phyloP scores from a whole-genome alignment of 78 protist genomes.

The Planoprotostelium fungivorum region DNA sequence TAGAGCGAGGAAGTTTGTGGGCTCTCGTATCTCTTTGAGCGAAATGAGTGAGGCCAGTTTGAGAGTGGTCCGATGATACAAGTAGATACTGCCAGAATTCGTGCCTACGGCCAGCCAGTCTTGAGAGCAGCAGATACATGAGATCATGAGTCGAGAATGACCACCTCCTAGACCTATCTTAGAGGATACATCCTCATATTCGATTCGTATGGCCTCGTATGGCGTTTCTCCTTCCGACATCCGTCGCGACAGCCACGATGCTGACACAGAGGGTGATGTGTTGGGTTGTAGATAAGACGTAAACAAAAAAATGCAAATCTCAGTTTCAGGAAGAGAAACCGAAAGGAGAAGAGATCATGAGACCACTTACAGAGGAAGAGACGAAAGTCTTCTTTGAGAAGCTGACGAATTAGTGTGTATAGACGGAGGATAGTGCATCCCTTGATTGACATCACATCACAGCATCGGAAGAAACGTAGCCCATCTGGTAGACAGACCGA shows the following conservation, averaged over 20 bases:
- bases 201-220: not conserved
- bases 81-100: not conserved
- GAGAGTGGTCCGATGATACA: not conserved
- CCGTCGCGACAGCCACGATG: too few relatives aligned
- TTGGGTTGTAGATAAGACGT: too few relatives aligned
- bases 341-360: constrained; percentile 69
- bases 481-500: constrained; percentile 89
- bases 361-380: constrained; percentile 98
- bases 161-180: not conserved
- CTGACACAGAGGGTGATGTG: too few relatives aligned
- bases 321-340: too few relatives aligned
- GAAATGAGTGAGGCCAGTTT: not conserved
- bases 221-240: not conserved
- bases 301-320: too few relatives aligned
- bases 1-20: not conserved
- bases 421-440: not conserved
- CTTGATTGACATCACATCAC: not conserved
- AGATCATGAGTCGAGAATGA: not conserved
- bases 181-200: not conserved
- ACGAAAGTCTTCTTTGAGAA: constrained; percentile 94
- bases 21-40: not conserved
- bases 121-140: not conserved
- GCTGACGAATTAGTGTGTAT: constrained; percentile 82
- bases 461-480: constrained; percentile 95
- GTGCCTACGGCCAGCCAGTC: not conserved